A percentile compares a stretch with the other conserved stretches of the same genome.
Conservation (phyloP, 1,284 basidiomycete genomes). For the Violaceomyces palustris region DNA sequence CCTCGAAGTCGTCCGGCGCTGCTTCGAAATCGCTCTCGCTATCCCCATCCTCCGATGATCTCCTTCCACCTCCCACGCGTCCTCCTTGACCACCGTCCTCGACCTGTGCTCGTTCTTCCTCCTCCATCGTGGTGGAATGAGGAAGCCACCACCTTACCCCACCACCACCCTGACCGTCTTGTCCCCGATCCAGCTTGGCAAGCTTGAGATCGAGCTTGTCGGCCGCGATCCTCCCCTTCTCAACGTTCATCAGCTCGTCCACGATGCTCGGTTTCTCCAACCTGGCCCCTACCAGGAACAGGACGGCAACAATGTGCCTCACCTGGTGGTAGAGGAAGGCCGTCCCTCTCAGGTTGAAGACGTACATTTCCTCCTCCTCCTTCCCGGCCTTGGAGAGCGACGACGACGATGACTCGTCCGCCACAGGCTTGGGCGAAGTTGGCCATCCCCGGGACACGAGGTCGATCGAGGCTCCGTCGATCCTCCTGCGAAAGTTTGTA, state of each 20-base stretch:
- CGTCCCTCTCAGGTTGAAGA: conserved; percentile 79
- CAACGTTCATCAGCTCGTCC: conserved; percentile 69
- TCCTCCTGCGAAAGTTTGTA: conserved; percentile 66
- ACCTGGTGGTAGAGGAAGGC: conserved; percentile 98
- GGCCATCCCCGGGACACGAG: conserved; percentile 37
- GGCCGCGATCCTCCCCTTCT: conserved; percentile 33
- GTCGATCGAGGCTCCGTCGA: conserved; percentile 64
- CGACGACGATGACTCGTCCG: too few relatives aligned
- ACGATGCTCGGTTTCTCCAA: conserved; percentile 73
- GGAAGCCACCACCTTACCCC: neutral
- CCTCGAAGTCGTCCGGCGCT: conserved; percentile 16
- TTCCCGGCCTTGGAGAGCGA: conserved; percentile 2
- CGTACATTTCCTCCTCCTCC: conserved; percentile 56
- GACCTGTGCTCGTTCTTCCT: neutral
- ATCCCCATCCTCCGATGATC: too few relatives aligned
- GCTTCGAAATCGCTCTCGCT: too few relatives aligned
- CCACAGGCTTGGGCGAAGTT: too few relatives aligned
- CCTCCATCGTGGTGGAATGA: neutral
- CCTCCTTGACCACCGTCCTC: too few relatives aligned
- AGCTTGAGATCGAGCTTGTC: conserved; percentile 21
- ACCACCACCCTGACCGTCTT: neutral
- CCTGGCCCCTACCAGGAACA: conserved; percentile 80
- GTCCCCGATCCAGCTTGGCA: neutral
- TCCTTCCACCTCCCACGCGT: too few relatives aligned
- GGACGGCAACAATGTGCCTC: conserved; percentile 85